Conservation (phyloP, 2,329 filamentous ascomycete species). For the Coniochaeta prunicola region DNA sequence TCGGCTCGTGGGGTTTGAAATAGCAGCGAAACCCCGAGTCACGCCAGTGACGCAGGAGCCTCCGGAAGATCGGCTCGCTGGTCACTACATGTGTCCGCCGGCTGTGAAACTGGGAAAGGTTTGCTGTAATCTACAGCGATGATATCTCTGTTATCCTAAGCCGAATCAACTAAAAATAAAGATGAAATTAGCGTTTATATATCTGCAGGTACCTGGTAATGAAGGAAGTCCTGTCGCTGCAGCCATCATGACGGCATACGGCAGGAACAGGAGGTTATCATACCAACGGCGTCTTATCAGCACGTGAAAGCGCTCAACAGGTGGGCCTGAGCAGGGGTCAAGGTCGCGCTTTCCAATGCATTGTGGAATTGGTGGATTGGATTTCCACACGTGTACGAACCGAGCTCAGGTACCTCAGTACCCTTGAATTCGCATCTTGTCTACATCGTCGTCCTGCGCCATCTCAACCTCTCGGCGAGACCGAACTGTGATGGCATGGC, state of each 20-base stretch:
- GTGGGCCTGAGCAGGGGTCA: too few species aligned
- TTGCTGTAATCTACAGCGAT: too few species aligned
- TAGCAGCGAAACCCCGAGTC: too few species aligned
- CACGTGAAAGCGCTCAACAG: background rate
- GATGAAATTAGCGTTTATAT: too few species aligned
- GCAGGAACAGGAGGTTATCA: background rate
- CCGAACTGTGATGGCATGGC: constrained; percentile 1
- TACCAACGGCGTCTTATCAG: background rate
- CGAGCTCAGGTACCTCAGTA: too few species aligned
- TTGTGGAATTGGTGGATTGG: background rate
- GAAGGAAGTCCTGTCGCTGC: too few species aligned
- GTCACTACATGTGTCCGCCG: background rate
- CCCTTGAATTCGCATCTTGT: background rate
- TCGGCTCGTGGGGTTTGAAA: background rate
- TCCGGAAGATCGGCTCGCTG: background rate
- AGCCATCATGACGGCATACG: background rate
- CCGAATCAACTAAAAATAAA: too few species aligned
- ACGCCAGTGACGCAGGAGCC: background rate
- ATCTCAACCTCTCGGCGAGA: background rate
- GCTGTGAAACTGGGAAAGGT: too few species aligned
- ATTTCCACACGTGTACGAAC: background rate
- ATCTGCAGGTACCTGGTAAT: too few species aligned
- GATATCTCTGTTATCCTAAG: too few species aligned
- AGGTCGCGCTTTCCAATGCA: background rate
- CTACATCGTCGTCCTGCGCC: background rate